Evolutionary conservation across 2,329 filamentous ascomycete species (phyloP), one percentile per base, ranked within the genome.

Genomic region (Metarhizium brunneum): DNA sequence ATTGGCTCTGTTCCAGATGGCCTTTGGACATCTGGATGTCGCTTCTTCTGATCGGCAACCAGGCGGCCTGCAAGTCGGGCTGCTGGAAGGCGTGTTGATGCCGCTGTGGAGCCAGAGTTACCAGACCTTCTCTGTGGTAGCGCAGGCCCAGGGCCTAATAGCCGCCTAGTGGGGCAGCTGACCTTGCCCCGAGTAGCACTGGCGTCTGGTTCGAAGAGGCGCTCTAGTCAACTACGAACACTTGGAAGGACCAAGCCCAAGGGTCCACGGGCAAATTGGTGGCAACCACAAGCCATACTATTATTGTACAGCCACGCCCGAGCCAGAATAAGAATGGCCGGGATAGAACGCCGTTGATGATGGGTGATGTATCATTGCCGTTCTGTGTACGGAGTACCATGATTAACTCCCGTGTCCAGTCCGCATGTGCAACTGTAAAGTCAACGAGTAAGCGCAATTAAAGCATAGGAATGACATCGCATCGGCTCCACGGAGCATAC

Each of bases 81-180:
- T 35, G 32, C 32, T 11, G 32, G 32, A 25, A 4, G 25, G 32
- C 32, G 7, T 35, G 32, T 13, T 48, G 45, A n/a, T 48, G 45
- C 45, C 45, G 45, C 45, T 48, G 45, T 30, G 45, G 45, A 30
- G 45, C 8, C 45, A 48, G 20, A 48, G 45, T 30, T 48, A 48
- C 45, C 25, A 25, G 25, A 25, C 25, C 45, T 11, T 35, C 7
- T 35, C 32, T 35, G 32, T 35, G 47, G 32, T 54, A 42, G 40
- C 20, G 36, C 36, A 18, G 52, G 20, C 20, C 6, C 11, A 47
- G 32, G 53, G 52, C 57, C 55, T 58, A 54, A 55, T 59, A 60
- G 60, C 57, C 60, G 58, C 63, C 56, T 63, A 59, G 64, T 67
- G 65, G 65, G 62, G 64, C 65, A 67, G 63, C 65, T 68, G 66